Evolutionary conservation across 768 basidiomycete genomes (phyloP).

Genomic region (Amanita inopinata): DNA sequence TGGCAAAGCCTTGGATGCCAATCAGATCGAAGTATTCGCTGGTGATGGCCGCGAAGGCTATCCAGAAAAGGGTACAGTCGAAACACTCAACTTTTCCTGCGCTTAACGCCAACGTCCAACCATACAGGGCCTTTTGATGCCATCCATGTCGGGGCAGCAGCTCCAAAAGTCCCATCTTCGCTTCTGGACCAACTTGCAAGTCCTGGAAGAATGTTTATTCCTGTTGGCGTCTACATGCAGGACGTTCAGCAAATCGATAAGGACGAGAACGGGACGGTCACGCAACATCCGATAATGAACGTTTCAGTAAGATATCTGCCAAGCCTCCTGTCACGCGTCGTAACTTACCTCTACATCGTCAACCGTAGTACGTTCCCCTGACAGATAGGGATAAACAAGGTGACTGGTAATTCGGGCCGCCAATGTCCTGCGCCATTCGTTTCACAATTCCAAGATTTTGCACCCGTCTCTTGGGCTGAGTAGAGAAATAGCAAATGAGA

Average conservation of each 20-base stretch:
- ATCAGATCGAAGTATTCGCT: conserved; percentile 48
- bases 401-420: conserved; percentile 9
- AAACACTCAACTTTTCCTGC: conserved; percentile 1
- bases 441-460: background rate
- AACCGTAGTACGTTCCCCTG: conserved; percentile 53
- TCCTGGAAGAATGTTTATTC: conserved; percentile 87
- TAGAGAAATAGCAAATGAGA: too few relatives aligned
- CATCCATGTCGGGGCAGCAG: conserved; percentile 93
- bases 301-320: conserved; percentile 52
- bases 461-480: background rate
- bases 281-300: conserved; percentile 58
- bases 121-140: conserved; percentile 58
- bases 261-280: conserved; percentile 55
- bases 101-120: background rate
- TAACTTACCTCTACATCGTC: conserved; percentile 3
- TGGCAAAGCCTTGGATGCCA: conserved; percentile 38
- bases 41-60: conserved; percentile 78
- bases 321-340: background rate
- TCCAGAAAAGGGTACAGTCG: conserved; percentile 20
- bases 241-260: conserved; percentile 77
- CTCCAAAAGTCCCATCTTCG: conserved; percentile 57
- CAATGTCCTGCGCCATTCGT: conserved; percentile 1
- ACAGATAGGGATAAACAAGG: conserved; percentile 47
- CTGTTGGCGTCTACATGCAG: conserved; percentile 58
- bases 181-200: conserved; percentile 71